Conservation (phyloP, 805 yeast species). For the Candida loeiensis region DNA sequence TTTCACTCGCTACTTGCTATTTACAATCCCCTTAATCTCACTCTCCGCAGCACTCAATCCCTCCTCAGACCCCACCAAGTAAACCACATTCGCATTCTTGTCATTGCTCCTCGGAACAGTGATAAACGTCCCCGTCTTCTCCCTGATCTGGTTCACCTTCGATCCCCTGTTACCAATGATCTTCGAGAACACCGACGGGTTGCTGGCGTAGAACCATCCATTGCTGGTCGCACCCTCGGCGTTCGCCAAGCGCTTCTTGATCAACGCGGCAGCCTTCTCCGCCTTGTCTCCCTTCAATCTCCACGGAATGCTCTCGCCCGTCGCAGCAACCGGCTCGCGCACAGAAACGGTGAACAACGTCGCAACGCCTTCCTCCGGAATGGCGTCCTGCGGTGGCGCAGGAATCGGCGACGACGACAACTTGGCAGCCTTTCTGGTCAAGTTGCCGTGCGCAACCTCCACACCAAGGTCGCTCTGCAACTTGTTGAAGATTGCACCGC, state of each 20-base stretch:
- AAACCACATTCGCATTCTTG: slow-evolving; percentile 49
- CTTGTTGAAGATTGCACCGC: slow-evolving; percentile 58
- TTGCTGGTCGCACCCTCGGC: slow-evolving; percentile 44
- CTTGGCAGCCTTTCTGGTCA: slow-evolving; percentile 47
- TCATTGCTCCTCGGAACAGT: slow-evolving; percentile 61
- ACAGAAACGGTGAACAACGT: slow-evolving; percentile 48
- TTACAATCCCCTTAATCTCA: slow-evolving; percentile 11
- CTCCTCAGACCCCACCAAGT: slow-evolving; percentile 57
- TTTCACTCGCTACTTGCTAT: too few relatives aligned
- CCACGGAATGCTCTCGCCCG: slow-evolving; percentile 52
- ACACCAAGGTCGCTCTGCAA: slow-evolving; percentile 52
- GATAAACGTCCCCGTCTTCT: slow-evolving; percentile 53
- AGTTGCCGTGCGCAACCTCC: slow-evolving; percentile 57
- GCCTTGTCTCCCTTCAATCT: slow-evolving; percentile 57
- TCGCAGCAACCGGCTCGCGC: slow-evolving; percentile 19
- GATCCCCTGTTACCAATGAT: slow-evolving; percentile 78
- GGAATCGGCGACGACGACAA: slow-evolving; percentile 42
- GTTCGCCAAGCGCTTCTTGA: slow-evolving; percentile 47
- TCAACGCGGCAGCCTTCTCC: slow-evolving; percentile 48
- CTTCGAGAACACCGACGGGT: slow-evolving; percentile 51
- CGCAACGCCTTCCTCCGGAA: slow-evolving; percentile 36
- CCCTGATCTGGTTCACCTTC: slow-evolving; percentile 59
- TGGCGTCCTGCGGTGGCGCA: slow-evolving; percentile 46
- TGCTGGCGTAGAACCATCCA: slow-evolving; percentile 63
- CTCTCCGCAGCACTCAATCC: slow-evolving; percentile 39